Evolutionary conservation across 148 eudicot genomes (phyloP), one percentile per base, ranked within the genome.

Genomic region (Cornus florida): DNA sequence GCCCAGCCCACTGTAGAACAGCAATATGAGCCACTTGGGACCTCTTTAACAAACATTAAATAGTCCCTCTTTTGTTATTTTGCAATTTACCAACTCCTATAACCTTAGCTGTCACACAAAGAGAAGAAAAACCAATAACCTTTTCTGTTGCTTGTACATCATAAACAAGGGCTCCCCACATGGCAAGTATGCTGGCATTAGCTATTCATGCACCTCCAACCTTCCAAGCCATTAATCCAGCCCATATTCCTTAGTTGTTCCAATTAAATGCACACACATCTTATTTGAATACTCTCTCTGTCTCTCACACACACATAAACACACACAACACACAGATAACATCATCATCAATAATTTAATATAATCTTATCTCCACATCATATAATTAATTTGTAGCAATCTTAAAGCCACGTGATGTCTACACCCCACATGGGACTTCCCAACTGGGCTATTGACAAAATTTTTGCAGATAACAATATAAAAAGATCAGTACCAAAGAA

Each of bases 171-270:
- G 13, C 31, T 41, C 64, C 17, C 35, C 83, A 80, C 83, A 75
- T 69, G 83, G 83, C 69, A 33, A 22, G 73, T 75, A 20, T 43
- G 83, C 78, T 80, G 83, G 74, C 83, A 39, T 74, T 68, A 68
- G 46, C 59, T 68, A n/a, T n/a, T 31, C 62, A 56, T 65, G 59
- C 35, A 9, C 57, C 22, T 39, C 38, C 10, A 43, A 6, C 48
- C 48, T 43, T 43, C 48, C 72, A 70, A 28, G 32, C 32, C 31
- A 43, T 67, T 76, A 67, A 22, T 67, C 64, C 48, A 13, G 39
- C 23, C 48, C 68, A 67, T 38, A 62, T 67, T 43, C 48, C 48
- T 43, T 0, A 4, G 48, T 43, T 43, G 23, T 73, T 11, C 39
- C 77, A 74, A 80, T 46, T 80, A 73, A 80, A 67, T 74, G 77